Evolutionary conservation across 805 yeast genomes (phyloP).

Genomic region (Debaryomyces hansenii): DNA sequence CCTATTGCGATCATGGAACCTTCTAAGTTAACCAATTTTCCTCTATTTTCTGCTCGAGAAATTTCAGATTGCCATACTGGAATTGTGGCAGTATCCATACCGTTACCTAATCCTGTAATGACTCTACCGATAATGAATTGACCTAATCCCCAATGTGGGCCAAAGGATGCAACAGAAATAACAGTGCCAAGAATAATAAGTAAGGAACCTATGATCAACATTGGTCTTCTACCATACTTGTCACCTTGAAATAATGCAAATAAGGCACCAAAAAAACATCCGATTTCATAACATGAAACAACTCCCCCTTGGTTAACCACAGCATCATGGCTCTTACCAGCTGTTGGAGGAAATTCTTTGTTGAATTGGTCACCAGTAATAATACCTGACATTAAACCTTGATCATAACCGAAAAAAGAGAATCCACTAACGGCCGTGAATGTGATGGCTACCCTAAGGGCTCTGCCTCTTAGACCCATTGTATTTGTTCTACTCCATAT

Average conservation of each 20-base stretch:
- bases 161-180: conserved; percentile 50
- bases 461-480: conserved; percentile 52
- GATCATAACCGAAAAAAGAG: conserved; percentile 46
- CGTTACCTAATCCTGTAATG: conserved; percentile 72
- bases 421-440: conserved; percentile 4
- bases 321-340: conserved; percentile 18
- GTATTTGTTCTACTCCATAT: conserved; percentile 48
- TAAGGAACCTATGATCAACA: conserved; percentile 54
- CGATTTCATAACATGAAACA: conserved; percentile 62
- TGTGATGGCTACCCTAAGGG: conserved; percentile 37
- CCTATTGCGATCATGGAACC: conserved; percentile 70
- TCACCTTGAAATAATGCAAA: conserved; percentile 64
- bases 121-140: conserved; percentile 74
- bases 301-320: conserved; percentile 58
- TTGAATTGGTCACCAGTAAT: conserved; percentile 50
- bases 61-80: conserved; percentile 83
- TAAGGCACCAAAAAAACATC: conserved; percentile 74
- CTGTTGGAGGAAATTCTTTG: conserved; percentile 24
- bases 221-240: conserved; percentile 61
- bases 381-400: conserved; percentile 68
- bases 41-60: conserved; percentile 60
- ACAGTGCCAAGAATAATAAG: conserved; percentile 61
- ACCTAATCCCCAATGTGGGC: conserved; percentile 45
- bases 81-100: conserved; percentile 70
- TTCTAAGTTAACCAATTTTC: conserved; percentile 64